Conservation (phyloP, 2,329 filamentous ascomycete genomes). For the Hypoxylon sp. region DNA sequence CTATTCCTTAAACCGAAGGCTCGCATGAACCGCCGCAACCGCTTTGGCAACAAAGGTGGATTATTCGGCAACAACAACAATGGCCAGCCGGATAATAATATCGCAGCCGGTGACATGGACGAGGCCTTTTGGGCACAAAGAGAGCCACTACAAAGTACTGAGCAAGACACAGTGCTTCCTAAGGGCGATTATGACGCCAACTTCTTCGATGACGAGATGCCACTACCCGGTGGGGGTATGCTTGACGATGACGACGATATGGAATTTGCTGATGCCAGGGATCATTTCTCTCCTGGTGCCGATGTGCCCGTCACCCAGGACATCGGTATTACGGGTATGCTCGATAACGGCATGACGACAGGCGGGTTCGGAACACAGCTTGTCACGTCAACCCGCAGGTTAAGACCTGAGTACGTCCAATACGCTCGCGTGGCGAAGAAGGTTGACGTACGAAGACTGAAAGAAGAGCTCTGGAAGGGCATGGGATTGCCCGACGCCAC, state of each 20-base stretch:
- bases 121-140: slow-evolving; percentile 95
- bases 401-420: slow-evolving; percentile 78
- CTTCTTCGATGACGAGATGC: slow-evolving; percentile 92
- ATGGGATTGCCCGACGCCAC: slow-evolving; percentile 69
- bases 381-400: slow-evolving; percentile 74
- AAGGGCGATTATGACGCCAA: slow-evolving; percentile 94
- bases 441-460: slow-evolving; percentile 77
- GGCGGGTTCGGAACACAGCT: slow-evolving; percentile 75
- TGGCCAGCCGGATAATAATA: slow-evolving; percentile 66
- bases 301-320: slow-evolving; percentile 65
- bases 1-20: slow-evolving; percentile 97
- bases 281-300: slow-evolving; percentile 80
- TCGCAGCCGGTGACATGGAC: slow-evolving; percentile 84
- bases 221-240: slow-evolving; percentile 72
- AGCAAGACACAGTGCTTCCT: slow-evolving; percentile 68
- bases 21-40: slow-evolving; percentile 76
- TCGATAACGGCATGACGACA: slow-evolving; percentile 66
- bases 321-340: slow-evolving; percentile 65
- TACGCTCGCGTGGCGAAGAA: slow-evolving; percentile 80
- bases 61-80: slow-evolving; percentile 57
- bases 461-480: slow-evolving; percentile 79
- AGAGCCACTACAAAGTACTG: slow-evolving; percentile 62
- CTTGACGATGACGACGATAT: slow-evolving; percentile 77
- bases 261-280: slow-evolving; percentile 85
- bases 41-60: slow-evolving; percentile 62